Percentiles rank a stretch among this genome's conserved stretches.
These are phyloP conservation scores for Gossypium lobatum DNA, from an alignment of 441 rosid species.

Conservation along the genomic window DNA sequence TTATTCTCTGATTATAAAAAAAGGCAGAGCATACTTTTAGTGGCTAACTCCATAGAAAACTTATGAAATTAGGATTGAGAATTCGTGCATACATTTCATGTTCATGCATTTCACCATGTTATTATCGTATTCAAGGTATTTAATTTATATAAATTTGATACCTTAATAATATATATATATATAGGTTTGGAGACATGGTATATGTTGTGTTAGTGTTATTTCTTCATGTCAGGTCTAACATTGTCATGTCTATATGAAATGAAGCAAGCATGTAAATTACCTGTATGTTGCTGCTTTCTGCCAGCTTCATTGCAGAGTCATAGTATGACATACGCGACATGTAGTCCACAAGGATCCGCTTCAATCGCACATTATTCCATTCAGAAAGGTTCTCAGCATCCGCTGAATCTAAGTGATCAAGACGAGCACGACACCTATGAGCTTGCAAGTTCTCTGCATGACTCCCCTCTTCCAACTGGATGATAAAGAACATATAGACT, in stretches of 20 bases:
- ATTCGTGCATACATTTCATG: neutral
- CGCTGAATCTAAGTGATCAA: slow-evolving; percentile 81
- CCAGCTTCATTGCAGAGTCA: slow-evolving; percentile 65
- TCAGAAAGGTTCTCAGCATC: slow-evolving; percentile 63
- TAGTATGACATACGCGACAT: slow-evolving; percentile 87
- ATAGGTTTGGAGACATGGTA: neutral
- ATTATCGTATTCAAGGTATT: too few relatives aligned
- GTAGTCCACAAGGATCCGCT: slow-evolving; percentile 85
- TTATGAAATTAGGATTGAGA: neutral
- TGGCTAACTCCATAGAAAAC: neutral
- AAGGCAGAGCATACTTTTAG: neutral
- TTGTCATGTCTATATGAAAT: too few relatives aligned
- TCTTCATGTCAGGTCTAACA: neutral
- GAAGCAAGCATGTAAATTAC: slow-evolving; percentile 26
- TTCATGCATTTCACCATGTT: too few relatives aligned
- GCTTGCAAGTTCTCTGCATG: slow-evolving; percentile 70
- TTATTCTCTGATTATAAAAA: neutral
- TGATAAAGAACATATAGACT: neutral
- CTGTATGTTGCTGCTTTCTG: slow-evolving; percentile 67
- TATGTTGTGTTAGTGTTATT: neutral
- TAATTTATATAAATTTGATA: too few relatives aligned
- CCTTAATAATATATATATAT: neutral
- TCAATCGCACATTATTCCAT: slow-evolving; percentile 65
- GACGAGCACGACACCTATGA: slow-evolving; percentile 78
- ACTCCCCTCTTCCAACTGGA: slow-evolving; percentile 80